A percentile compares a stretch with the other conserved stretches of the same genome.
phyloP scores from a whole-genome alignment of 2,329 filamentous ascomycete genomes.

The Sclerotinia glacialis region DNA sequence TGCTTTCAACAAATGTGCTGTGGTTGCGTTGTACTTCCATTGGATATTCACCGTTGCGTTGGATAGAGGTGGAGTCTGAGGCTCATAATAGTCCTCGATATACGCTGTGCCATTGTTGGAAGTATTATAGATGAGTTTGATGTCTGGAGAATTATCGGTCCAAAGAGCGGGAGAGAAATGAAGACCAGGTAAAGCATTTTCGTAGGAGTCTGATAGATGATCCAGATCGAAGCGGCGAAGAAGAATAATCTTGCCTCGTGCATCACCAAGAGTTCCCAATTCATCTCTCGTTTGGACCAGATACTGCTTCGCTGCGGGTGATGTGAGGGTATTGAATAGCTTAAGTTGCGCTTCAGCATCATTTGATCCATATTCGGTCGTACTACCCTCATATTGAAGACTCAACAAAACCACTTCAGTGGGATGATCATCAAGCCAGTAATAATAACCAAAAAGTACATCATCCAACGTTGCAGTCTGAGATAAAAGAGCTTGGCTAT shows the following conservation, averaged over 20 bases:
- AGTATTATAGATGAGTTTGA: slow-evolving; percentile 45
- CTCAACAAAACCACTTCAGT: slow-evolving; percentile 48
- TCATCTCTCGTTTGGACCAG: slow-evolving; percentile 42
- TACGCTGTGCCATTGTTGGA: slow-evolving; percentile 43
- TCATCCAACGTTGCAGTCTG: slow-evolving; percentile 46
- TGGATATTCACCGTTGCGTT: slow-evolving; percentile 43
- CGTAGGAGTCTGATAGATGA: slow-evolving; percentile 40
- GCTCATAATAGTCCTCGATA: slow-evolving; percentile 51
- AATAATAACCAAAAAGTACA: slow-evolving; percentile 48
- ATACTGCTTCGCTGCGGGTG: slow-evolving; percentile 42
- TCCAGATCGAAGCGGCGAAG: slow-evolving; percentile 74
- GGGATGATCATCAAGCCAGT: slow-evolving; percentile 48
- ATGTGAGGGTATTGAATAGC: slow-evolving; percentile 44
- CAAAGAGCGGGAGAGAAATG: slow-evolving; percentile 47
- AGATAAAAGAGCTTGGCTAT: slow-evolving; percentile 46
- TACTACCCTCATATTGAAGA: slow-evolving; percentile 47
- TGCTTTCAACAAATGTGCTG: slow-evolving; percentile 43
- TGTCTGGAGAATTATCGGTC: slow-evolving; percentile 45
- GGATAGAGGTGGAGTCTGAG: slow-evolving; percentile 37
- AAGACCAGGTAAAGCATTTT: slow-evolving; percentile 45
- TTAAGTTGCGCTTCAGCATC: slow-evolving; percentile 41
- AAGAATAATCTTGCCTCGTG: slow-evolving; percentile 79
- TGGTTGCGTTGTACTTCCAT: slow-evolving; percentile 47
- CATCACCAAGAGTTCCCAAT: slow-evolving; percentile 64
- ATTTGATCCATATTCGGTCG: slow-evolving; percentile 38